Conservation (phyloP, 2,329 filamentous ascomycete genomes). For the Pyrenophora graminea region DNA sequence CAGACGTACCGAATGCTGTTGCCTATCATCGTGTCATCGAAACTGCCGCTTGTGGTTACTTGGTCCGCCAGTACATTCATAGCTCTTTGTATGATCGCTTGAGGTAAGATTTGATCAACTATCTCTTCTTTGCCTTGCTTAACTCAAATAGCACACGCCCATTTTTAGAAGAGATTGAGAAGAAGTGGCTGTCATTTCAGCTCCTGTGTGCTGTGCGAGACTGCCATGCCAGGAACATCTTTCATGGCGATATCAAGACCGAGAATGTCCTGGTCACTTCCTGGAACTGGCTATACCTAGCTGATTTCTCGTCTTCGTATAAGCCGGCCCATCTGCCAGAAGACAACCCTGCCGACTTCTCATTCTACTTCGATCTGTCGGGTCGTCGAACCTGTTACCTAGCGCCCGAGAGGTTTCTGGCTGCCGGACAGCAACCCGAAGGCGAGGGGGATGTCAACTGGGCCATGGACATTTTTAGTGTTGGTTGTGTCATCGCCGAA, state of each 20-base stretch:
- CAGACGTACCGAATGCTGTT: slow-evolving; percentile 87
- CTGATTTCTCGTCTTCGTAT: slow-evolving; percentile 96
- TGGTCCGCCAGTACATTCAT: slow-evolving; percentile 93
- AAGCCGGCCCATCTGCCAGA: slow-evolving; percentile 93
- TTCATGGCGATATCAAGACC: slow-evolving; percentile 98
- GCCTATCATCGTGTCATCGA: slow-evolving; percentile 90
- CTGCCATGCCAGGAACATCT: slow-evolving; percentile 85
- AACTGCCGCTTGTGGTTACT: slow-evolving; percentile 86
- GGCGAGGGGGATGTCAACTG: slow-evolving; percentile 70
- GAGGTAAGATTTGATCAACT: slow-evolving; percentile 48
- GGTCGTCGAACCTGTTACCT: slow-evolving; percentile 91
- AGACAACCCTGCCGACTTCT: slow-evolving; percentile 96
- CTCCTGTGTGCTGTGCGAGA: slow-evolving; percentile 89
- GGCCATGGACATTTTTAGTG: slow-evolving; percentile 99
- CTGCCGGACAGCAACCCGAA: slow-evolving; percentile 68
- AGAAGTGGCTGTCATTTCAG: slow-evolving; percentile 98
- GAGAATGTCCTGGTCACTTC: slow-evolving; percentile 97
- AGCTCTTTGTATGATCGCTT: slow-evolving; percentile 96
- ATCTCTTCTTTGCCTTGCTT: slow-evolving; percentile 18
- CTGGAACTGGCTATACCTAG: slow-evolving; percentile 98
- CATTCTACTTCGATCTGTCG: slow-evolving; percentile 95
- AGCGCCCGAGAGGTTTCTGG: slow-evolving; percentile 88
- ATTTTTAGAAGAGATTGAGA: slow-evolving; percentile 96
- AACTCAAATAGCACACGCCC: slow-evolving; percentile 74
- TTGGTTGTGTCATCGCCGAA: slow-evolving; percentile 94